Conservation (phyloP, 2,329 filamentous ascomycete species). For the Xylariomycetidae sp. region DNA sequence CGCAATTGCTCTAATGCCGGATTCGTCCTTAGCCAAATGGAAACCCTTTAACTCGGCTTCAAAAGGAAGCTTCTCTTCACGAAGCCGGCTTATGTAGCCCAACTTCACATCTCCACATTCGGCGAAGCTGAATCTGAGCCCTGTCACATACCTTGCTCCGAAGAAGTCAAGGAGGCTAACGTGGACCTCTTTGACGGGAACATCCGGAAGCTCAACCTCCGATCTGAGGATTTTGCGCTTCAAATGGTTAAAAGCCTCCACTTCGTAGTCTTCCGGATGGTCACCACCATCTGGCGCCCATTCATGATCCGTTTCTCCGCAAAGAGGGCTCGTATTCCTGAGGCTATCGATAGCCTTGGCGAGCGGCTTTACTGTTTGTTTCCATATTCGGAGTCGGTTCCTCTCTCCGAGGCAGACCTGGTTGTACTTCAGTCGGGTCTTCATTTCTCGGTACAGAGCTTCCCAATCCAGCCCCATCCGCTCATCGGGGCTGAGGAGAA, state of each 20-base stretch:
- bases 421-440: constrained; percentile 8
- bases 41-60: constrained; percentile 16
- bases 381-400: constrained; percentile 19
- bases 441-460: constrained; percentile 13
- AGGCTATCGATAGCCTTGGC: constrained; percentile 12
- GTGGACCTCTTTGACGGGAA: constrained; percentile 9
- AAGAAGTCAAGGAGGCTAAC: constrained; percentile 19
- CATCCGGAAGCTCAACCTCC: constrained; percentile 13
- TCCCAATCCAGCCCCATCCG: constrained; percentile 15
- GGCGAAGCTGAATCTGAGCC: constrained; percentile 15
- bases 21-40: constrained; percentile 12
- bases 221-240: constrained; percentile 6
- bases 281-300: neutral
- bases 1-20: constrained; percentile 11
- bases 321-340: constrained; percentile 8
- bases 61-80: constrained; percentile 12
- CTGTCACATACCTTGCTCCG: constrained; percentile 14
- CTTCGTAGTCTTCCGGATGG: constrained; percentile 4
- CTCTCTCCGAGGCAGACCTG: constrained; percentile 16
- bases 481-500: constrained; percentile 10
- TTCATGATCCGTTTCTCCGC: constrained; percentile 9
- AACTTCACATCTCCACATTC: constrained; percentile 13
- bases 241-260: constrained; percentile 10
- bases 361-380: constrained; percentile 16
- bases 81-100: constrained; percentile 12